phyloP scores from a whole-genome alignment of 148 eudicot genomes.

The Talinum fruticosum region DNA sequence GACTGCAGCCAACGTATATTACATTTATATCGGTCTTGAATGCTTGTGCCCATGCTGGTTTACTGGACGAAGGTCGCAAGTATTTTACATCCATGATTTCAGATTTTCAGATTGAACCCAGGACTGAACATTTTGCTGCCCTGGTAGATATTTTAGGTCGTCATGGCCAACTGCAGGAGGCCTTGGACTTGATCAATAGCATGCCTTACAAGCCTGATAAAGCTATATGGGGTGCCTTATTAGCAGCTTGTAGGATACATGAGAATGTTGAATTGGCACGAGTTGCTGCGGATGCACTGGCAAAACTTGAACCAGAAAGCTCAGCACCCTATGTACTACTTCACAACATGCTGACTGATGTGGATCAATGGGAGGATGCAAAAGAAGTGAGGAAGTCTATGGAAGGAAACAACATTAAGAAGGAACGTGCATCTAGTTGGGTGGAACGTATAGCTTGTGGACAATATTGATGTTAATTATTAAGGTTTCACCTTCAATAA shows the following conservation, averaged over 20 bases:
- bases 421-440: slow-evolving; percentile 53
- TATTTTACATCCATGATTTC: slow-evolving; percentile 45
- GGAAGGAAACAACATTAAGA: slow-evolving; percentile 36
- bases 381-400: slow-evolving; percentile 38
- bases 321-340: slow-evolving; percentile 49
- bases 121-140: slow-evolving; percentile 44
- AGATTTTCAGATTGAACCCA: slow-evolving; percentile 49
- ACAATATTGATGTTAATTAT: slow-evolving; percentile 1
- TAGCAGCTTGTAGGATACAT: slow-evolving; percentile 54
- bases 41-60: slow-evolving; percentile 55
- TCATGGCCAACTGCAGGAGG: slow-evolving; percentile 46
- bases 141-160: slow-evolving; percentile 47
- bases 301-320: slow-evolving; percentile 51
- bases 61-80: slow-evolving; percentile 37
- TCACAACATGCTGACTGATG: slow-evolving; percentile 50
- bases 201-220: slow-evolving; percentile 44
- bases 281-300: slow-evolving; percentile 44
- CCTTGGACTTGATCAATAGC: slow-evolving; percentile 39
- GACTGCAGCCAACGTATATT: slow-evolving; percentile 40
- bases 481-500: not conserved
- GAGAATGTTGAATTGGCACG: slow-evolving; percentile 45
- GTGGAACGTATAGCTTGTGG: slow-evolving; percentile 13
- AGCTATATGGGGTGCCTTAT: slow-evolving; percentile 51
- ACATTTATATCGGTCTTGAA: slow-evolving; percentile 53
- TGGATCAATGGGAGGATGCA: slow-evolving; percentile 54